These are phyloP conservation scores for Geotrichum bryndzae DNA, from an alignment of 1,139 yeast genomes.

Conservation along the genomic window DNA sequence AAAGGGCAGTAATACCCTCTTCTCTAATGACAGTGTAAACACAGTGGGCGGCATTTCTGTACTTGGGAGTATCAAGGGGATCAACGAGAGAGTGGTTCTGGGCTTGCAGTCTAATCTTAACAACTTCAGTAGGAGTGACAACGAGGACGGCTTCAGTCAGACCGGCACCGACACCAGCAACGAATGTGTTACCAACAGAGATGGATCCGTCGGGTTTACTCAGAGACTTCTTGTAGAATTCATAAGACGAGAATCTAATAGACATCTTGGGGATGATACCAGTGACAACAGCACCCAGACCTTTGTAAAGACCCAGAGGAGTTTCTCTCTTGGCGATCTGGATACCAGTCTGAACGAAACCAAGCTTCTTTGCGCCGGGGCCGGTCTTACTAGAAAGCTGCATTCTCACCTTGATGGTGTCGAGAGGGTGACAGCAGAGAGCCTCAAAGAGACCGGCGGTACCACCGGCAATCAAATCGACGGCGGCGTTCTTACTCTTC, in stretches of 20 bases:
- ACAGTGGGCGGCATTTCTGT: conserved; percentile 90
- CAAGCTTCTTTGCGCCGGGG: conserved; percentile 62
- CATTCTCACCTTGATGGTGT: conserved; percentile 93
- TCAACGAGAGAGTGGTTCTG: conserved; percentile 87
- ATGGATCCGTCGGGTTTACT: conserved; percentile 58
- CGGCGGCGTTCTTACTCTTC: conserved; percentile 45
- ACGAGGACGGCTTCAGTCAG: conserved; percentile 90
- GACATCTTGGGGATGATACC: conserved; percentile 99
- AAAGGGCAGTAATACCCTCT: conserved; percentile 84
- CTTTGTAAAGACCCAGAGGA: conserved; percentile 82
- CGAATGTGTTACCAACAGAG: conserved; percentile 59
- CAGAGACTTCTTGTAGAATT: conserved; percentile 70
- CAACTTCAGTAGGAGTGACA: conserved; percentile 96
- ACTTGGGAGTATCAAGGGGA: conserved; percentile 74
- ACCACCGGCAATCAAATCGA: conserved; percentile 91
- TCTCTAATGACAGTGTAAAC: conserved; percentile 77
- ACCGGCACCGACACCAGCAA: conserved; percentile 98
- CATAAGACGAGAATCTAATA: conserved; percentile 89
- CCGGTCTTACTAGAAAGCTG: conserved; percentile 53
- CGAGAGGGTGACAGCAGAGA: conserved; percentile 82
- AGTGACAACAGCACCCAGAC: conserved; percentile 92
- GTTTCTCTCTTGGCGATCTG: conserved; percentile 77
- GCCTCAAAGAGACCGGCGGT: conserved; percentile 97
- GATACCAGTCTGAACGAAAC: conserved; percentile 76
- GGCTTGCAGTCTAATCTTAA: conserved; percentile 92